Base-by-base conservation (phyloP, 805 yeast genomes). In the Barnettozyma sucrosica region DNA sequence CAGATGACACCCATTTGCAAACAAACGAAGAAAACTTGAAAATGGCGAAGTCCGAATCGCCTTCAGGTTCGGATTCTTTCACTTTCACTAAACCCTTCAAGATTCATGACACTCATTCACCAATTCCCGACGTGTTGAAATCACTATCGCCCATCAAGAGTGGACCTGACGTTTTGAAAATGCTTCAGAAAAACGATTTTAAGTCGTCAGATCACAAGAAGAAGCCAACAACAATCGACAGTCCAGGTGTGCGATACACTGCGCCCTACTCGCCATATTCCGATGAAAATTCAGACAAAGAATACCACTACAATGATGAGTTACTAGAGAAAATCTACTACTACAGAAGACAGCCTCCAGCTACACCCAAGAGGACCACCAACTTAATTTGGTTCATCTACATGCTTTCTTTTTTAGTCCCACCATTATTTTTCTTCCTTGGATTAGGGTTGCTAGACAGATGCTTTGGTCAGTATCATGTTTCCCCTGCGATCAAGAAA, bases 401-500 rank as follows among this genome's bases (percentile, higher is more conserved):
- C 44, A 28, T 49, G 18, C 20, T 59, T 8, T 49, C 62, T 7
- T 61, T 61, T 33, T 2, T 57, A 4, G 44, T 61, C 3, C 63
- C 65, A 16, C 64, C 65, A 16, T 43, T 59, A 51, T 61, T 59
- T 47, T 61, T 61, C 56, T 55, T 61, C 43, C 44, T 61, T 2
- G 65, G 65, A 0, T 41, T 61, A 10, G 63, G 64, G 1, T 39
- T 57, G 19, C 39, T 61, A 24, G 63, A 59, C 36, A 44, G 42
- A 14, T 51, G 48, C 18, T 19, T 55, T 6, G 49, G 54, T 3
- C 39, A 33, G 14, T 28, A 28, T 18, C 10, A 18, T 11, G 47
- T 54, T 24, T 49, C 44, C 25, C 36, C 43, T 2, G 36, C 38
- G 5, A 20, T 50, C 24, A 58, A 53, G 45, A 49, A 48, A 23